phyloP scores from a whole-genome alignment of 768 basidiomycete genomes.

The Kwoniella sp. region DNA sequence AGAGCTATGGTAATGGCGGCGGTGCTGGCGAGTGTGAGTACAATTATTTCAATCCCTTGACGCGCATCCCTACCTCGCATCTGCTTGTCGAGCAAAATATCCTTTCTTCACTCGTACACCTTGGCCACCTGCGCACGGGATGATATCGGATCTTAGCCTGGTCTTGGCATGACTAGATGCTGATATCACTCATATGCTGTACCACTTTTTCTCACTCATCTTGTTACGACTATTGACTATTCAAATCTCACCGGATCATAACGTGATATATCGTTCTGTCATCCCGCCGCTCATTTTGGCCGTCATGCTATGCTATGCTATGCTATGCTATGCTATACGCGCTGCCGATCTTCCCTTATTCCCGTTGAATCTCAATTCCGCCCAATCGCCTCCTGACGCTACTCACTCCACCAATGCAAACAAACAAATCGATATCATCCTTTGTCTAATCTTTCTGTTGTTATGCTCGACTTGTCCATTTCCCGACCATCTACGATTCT shows the following conservation, averaged over 20 bases:
- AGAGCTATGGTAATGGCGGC: constrained; percentile 18
- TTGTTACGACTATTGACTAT: not conserved
- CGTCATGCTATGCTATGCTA: not conserved
- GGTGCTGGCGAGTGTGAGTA: constrained; percentile 27
- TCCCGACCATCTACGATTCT: too few species aligned
- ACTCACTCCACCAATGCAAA: too few species aligned
- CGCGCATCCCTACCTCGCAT: too few species aligned
- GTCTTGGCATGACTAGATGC: constrained; percentile 7
- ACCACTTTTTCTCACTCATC: not conserved
- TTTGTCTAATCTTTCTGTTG: not conserved
- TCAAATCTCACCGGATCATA: not conserved
- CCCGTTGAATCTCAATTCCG: constrained; percentile 5
- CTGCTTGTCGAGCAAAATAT: too few species aligned
- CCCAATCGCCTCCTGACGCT: constrained; percentile 5
- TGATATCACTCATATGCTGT: not conserved
- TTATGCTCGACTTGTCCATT: not conserved
- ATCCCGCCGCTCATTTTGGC: not conserved
- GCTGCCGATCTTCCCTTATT: not conserved
- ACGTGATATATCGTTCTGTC: not conserved
- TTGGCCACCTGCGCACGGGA: constrained; percentile 1
- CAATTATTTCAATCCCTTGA: not conserved
- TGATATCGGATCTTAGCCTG: not conserved
- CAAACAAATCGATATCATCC: not conserved
- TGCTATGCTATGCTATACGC: not conserved
- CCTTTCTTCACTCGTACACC: not conserved